Conservation (phyloP, 305 asterid species). For the Ajuga reptans region DNA sequence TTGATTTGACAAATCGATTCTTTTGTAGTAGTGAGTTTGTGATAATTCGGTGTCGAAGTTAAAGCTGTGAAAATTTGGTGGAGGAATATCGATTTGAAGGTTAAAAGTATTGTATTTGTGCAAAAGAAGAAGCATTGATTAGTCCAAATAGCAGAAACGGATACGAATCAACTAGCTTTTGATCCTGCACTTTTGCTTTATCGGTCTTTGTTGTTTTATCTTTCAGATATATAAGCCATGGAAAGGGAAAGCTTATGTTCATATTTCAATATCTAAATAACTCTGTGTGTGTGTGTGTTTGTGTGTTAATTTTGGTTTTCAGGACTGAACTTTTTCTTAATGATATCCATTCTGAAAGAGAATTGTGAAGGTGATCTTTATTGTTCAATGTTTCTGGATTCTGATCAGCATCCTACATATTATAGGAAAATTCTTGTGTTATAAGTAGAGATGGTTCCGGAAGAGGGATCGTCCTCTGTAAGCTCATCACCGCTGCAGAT, state of each 20-base stretch:
- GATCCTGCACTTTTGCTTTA: neutral
- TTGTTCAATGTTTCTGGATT: too few relatives aligned
- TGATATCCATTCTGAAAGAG: neutral
- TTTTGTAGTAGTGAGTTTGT: neutral
- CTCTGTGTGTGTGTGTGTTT: neutral
- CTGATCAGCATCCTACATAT: too few relatives aligned
- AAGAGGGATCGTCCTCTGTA: conserved; percentile 42
- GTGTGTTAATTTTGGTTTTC: neutral
- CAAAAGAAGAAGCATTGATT: too few relatives aligned
- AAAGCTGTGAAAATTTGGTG: neutral
- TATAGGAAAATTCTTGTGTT: neutral
- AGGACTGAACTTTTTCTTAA: neutral
- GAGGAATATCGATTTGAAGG: neutral
- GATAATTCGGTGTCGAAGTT: too few relatives aligned
- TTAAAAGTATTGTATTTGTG: neutral
- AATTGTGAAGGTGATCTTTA: neutral
- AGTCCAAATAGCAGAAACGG: too few relatives aligned
- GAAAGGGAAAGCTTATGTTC: too few relatives aligned
- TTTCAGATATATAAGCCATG: too few relatives aligned
- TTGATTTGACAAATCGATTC: neutral
- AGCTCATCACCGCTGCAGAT: conserved; percentile 48
- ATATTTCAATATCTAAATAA: too few relatives aligned
- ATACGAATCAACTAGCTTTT: neutral
- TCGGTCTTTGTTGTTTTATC: too few relatives aligned
- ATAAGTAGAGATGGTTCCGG: conserved; percentile 32